Percentiles rank a stretch among this genome's conserved stretches.
These are phyloP conservation scores for Hippophae rhamnoides DNA, from an alignment of 306 rosid genomes.

Conservation along the genomic window DNA sequence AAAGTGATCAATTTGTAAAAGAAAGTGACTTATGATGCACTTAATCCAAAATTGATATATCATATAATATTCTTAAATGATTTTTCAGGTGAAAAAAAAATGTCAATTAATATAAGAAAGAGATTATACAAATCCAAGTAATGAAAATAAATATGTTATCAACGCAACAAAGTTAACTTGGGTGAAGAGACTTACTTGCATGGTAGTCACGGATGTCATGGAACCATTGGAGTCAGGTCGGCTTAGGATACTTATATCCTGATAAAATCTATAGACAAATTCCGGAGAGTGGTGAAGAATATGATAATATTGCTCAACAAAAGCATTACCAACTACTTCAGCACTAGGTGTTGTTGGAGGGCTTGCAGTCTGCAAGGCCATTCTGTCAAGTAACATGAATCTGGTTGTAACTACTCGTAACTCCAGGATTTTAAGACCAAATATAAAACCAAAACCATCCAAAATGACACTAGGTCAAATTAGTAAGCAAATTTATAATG, in stretches of 20 bases:
- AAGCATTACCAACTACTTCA: conserved; percentile 62
- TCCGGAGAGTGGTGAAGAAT: conserved; percentile 76
- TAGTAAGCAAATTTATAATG: background rate
- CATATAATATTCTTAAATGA: no score
- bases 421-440: conserved; percentile 10
- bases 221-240: conserved; percentile 57
- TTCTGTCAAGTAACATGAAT: conserved; percentile 22
- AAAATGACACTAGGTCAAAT: background rate
- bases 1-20: no score
- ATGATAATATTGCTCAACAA: conserved; percentile 74
- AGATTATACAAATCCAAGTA: background rate
- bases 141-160: background rate
- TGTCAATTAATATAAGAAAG: background rate
- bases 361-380: conserved; percentile 52
- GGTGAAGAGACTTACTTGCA: conserved; percentile 51
- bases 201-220: conserved; percentile 66
- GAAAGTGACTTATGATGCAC: no score
- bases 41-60: no score
- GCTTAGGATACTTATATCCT: conserved; percentile 61
- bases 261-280: conserved; percentile 54
- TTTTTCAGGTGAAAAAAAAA: background rate
- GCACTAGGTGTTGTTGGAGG: conserved; percentile 42
- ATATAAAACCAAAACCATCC: conserved; percentile 7
- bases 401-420: conserved; percentile 2
- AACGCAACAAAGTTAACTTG: background rate